Evolutionary conservation across 140 eudicot genomes (phyloP), one percentile per base, ranked within the genome.

Genomic region (Erigeron philadelphicus): DNA sequence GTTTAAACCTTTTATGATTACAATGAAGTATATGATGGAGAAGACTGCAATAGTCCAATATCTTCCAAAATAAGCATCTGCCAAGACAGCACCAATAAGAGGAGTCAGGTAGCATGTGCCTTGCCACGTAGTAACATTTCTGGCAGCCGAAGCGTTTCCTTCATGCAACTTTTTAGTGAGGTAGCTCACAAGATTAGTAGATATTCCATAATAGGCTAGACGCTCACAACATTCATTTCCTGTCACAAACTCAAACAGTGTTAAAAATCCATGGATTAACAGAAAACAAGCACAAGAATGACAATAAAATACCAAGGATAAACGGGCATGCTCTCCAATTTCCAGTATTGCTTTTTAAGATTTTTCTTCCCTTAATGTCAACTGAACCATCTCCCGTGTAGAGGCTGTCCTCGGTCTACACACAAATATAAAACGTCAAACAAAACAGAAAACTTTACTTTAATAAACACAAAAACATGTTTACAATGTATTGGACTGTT

Each of bases 221-320:
- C 96, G 88, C 77, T 89, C 96, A 48, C 96, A 89, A 60, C 96
- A 84, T 78, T 89, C 96, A 1, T 82, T 89, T 54, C 96, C 96
- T 87, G 78, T 70, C 25, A 53, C 67, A 52, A 23, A 43, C 10
- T 38, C 52, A 53, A 62, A 44, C 40, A 61, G 6, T 4, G 31
- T 68, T 35, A 79, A 61, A 46, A 60, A 61, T 56, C 53, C 21
- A 52, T 52, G 21, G 1, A 52, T 15, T 52, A n/a, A n/a, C 11
- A 16, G 58, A n/a, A 52, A 16, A 8, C 1, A 13, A 52, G 58
- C 58, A 52, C 58, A 52, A 52, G 10, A 52, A 52, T 52, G 3
- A 52, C 21, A 23, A 52, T 52, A 15, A 7, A 17, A 17, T 64
- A 87, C 95, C 90, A 35, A 87, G 86, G 71, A 87, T 87, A 67